Evolutionary conservation across 768 basidiomycete genomes (phyloP), one percentile per base, ranked within the genome.

Genomic region (Lactarius vividus): DNA sequence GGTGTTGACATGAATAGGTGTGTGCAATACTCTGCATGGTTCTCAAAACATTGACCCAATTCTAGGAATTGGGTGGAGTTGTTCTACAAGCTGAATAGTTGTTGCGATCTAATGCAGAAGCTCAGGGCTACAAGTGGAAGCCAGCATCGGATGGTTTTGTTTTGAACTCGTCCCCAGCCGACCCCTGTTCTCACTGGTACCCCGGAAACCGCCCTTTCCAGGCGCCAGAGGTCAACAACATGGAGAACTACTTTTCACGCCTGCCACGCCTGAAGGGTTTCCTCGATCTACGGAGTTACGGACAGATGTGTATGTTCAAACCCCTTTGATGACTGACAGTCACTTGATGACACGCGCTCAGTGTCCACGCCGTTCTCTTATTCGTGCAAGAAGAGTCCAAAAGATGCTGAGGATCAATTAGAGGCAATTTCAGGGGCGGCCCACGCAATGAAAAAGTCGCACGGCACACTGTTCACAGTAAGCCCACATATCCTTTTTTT

Each of bases 1-100:
- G 90, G 93, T 0, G 77, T 93, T 33, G 93, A 94, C 73, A 87
- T 92, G 83, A 92, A 93, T 73, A 78, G 89, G 83, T 88, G 71
- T 64, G 73, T 64, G 62, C 49, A 1, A 3, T 10, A 2, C 33
- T 16, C 18, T n/a, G 35, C n/a, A 6, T 28, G n/a, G n/a, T 23
- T 44, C 23, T n/a, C 1, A 29, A 33, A 9, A 15, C 6, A 31
- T 42, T 56, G 18, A 15, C 20, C 26, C 33, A 20, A 33, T 46
- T 9, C 16, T 62, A 66, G 62, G 39, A 57, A 59, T 35, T 62
- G 57, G 23, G 39, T 65, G 61, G 23, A 44, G 33, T 44, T 46
- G n/a, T 23, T 26, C 39, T 58, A 23, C 29, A 15, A 33, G 37
- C 55, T 37, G 15, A 31, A 35, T 33, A 49, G 6, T 16, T 18